Evolutionary conservation across 148 eudicot genomes (phyloP).

Genomic region (Rhododendron molle): DNA sequence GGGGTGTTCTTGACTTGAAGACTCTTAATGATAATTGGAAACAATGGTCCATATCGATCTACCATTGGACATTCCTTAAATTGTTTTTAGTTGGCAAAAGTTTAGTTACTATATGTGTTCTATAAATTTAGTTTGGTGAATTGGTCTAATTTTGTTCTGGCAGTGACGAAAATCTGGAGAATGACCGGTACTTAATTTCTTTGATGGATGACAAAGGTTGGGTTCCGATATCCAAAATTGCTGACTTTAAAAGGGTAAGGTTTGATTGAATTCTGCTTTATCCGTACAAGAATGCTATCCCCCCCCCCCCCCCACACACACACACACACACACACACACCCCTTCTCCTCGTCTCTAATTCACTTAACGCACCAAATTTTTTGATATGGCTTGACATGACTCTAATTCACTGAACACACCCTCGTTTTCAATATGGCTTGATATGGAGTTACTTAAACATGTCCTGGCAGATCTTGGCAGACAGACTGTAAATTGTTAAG

Average conservation of each 20-base stretch:
- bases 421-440: not conserved
- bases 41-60: not conserved
- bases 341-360: not conserved
- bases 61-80: not conserved
- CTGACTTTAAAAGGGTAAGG: constrained; percentile 87
- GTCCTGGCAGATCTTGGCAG: not conserved
- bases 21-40: not conserved
- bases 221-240: constrained; percentile 73
- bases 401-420: not conserved
- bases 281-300: not conserved
- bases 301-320: not conserved
- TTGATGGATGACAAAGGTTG: constrained; percentile 90
- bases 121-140: not conserved
- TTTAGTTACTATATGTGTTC: not conserved
- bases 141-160: constrained; percentile 22
- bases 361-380: not conserved
- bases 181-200: constrained; percentile 69
- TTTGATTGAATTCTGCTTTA: not conserved
- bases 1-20: not conserved
- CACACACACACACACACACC: too few relatives aligned
- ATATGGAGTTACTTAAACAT: not conserved
- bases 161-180: constrained; percentile 89
- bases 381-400: not conserved
- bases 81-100: not conserved
- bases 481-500: not conserved